Evolutionary conservation across 2,329 filamentous ascomycete genomes (phyloP), one percentile per base, ranked within the genome.

Genomic region (Aaosphaeria arxii): DNA sequence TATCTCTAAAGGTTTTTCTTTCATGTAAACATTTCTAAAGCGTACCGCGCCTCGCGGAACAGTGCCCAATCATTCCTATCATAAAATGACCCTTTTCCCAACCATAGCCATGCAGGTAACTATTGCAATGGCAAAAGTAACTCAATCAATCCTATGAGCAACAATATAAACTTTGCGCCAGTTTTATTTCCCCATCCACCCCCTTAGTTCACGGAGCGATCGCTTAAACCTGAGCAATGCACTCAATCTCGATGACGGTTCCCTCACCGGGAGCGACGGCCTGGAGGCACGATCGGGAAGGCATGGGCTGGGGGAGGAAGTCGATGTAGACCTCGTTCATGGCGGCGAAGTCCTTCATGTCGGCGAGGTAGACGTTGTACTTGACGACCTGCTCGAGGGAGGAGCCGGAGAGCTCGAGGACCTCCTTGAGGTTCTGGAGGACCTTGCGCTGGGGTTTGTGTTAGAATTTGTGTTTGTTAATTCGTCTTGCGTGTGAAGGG

Each of bases 301-400:
- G 57, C 56, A 58, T 60, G 1, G 57, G 57, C 48, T 60, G 46
- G 4, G 57, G 57, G 24, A 60, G 39, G 43, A 60, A 60, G n/a
- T 59, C 55, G 36, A 63, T 61, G 45, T 64, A 64, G 17, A 57
- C 61, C 44, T 63, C 57, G 50, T 64, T 64, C 61, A 64, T 64
- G 1, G 54, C 57, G 6, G 59, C 59, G 17, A 64, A 64, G 47
- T 63, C 57, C 40, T 59, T 59, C 59, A 64, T 64, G 42, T 61
- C 54, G 31, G 58, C 56, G 7, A 64, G 52, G 45, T 60, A 64
- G 29, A 64, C 59, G 42, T 64, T 64, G 52, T 63, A 61, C 47
- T 63, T 64, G 49, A 64, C 59, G n/a, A 64, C 59, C 41, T 63
- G 53, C 40, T 63, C 58, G 7, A 63, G 52, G 4, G 57, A 60